Conservation (phyloP, 257 asterid genomes). For the Plantago major region DNA sequence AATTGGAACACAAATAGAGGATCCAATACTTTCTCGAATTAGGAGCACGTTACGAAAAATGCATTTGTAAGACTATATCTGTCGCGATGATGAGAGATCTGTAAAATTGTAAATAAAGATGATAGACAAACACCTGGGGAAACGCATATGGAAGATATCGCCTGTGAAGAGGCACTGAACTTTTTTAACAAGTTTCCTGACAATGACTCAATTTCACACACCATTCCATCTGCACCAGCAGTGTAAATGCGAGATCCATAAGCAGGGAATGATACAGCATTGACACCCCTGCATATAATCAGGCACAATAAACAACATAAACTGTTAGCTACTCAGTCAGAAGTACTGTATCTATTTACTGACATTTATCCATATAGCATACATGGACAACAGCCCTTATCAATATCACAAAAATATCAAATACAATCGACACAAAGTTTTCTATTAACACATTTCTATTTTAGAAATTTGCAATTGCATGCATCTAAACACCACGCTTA, state of each 20-base stretch:
- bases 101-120: background rate
- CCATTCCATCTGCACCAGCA: slow-evolving; percentile 87
- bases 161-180: slow-evolving; percentile 65
- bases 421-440: too few relatives aligned
- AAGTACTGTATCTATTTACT: background rate
- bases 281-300: slow-evolving; percentile 65
- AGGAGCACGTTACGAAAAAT: too few relatives aligned
- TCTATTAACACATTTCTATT: too few relatives aligned
- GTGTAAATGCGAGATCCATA: slow-evolving; percentile 62
- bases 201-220: slow-evolving; percentile 68
- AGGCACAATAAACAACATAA: slow-evolving; percentile 6
- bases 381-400: too few relatives aligned
- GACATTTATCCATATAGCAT: too few relatives aligned
- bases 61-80: background rate
- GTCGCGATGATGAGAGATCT: background rate
- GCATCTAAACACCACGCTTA: too few relatives aligned
- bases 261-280: slow-evolving; percentile 60
- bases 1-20: too few relatives aligned
- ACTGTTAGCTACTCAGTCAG: slow-evolving; percentile 15
- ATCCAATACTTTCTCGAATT: too few relatives aligned
- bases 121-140: slow-evolving; percentile 58
- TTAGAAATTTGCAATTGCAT: too few relatives aligned
- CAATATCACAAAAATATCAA: too few relatives aligned
- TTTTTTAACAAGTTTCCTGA: slow-evolving; percentile 64
- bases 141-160: slow-evolving; percentile 69